phyloP scores from a whole-genome alignment of 2,329 filamentous ascomycete genomes.

The Aspergillus phoenicis region DNA sequence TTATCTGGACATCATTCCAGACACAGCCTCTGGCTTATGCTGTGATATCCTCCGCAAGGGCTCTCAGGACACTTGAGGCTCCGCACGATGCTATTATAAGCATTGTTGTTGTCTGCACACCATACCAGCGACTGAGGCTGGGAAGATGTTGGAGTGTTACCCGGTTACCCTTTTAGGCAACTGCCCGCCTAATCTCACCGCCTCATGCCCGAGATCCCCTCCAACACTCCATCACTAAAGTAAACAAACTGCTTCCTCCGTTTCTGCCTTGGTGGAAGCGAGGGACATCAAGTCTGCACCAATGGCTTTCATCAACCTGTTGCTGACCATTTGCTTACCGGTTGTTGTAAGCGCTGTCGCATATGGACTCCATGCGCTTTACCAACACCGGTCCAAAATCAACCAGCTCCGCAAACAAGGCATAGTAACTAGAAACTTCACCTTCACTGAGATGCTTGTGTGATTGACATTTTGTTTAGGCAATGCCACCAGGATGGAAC shows the following conservation, averaged over 20 bases:
- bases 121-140: no score
- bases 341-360: neutral
- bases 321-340: neutral
- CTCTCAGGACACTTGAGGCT: no score
- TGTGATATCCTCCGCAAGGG: no score
- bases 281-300: neutral
- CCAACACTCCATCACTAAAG: neutral
- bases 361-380: neutral
- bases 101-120: no score
- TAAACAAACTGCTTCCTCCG: neutral
- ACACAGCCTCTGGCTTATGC: no score
- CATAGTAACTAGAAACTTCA: no score
- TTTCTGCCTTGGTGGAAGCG: neutral
- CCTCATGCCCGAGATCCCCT: neutral
- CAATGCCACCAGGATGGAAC: slow-evolving; percentile 3
- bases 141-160: no score
- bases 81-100: no score
- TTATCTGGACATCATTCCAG: no score
- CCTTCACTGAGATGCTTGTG: no score
- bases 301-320: neutral
- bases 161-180: no score
- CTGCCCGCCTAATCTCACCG: neutral
- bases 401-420: slow-evolving; percentile 3
- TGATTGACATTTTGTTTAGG: neutral
- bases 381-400: neutral